These are phyloP conservation scores for Stephania cephalantha DNA, from an alignment of 164 flowering plant genomes.

Conservation along the genomic window DNA sequence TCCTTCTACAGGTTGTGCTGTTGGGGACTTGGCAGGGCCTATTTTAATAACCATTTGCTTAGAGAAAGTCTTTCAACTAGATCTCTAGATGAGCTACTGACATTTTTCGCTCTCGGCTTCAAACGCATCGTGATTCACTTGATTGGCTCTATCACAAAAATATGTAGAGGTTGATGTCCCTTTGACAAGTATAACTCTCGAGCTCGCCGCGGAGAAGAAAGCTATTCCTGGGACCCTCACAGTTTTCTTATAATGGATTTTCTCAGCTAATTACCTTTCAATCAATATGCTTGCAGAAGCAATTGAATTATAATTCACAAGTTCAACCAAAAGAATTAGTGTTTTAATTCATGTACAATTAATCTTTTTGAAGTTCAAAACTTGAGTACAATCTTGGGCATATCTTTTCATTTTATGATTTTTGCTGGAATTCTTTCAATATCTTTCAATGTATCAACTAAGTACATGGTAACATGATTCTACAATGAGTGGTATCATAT, in stretches of 20 bases:
- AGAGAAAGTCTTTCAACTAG: constrained; percentile 27
- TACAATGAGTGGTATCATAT: no score
- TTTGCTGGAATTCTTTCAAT: no score
- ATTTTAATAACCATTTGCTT: constrained; percentile 35
- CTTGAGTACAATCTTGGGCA: not conserved
- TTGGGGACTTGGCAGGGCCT: constrained; percentile 68
- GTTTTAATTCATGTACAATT: not conserved
- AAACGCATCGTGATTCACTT: not conserved
- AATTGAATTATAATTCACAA: not conserved
- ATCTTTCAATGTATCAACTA: no score
- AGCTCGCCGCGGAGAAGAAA: not conserved
- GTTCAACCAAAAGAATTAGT: not conserved
- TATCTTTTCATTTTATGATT: not conserved
- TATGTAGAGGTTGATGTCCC: not conserved
- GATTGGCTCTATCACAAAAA: not conserved
- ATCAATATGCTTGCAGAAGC: not conserved
- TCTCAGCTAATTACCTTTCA: not conserved
- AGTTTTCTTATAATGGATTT: constrained; percentile 1
- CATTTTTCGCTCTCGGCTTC: not conserved
- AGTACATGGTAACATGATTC: no score
- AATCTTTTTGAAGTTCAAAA: not conserved
- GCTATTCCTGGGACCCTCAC: not conserved
- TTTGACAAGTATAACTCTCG: not conserved
- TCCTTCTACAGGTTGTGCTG: constrained; percentile 54
- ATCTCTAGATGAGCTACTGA: constrained; percentile 20